Base-by-base conservation (phyloP, 2,329 filamentous ascomycete species). In the Neocatenulostroma microsporum region DNA sequence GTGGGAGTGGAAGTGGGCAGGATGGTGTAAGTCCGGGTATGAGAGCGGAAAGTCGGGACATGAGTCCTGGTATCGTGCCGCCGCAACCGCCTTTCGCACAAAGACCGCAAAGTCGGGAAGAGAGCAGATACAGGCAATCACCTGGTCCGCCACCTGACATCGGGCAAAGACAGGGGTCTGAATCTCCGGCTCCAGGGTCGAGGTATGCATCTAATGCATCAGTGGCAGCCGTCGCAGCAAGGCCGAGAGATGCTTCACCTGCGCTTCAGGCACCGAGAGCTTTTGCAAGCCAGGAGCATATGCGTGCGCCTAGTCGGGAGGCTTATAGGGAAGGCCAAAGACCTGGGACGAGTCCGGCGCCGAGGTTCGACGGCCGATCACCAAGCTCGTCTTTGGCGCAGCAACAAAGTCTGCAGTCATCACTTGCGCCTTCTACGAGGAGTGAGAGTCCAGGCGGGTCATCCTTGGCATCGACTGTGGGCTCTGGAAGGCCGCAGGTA, bases 41-140 rank as follows among this genome's bases (percentile, higher is more conserved):
- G 35, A 23, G 35, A 15, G 27, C 35, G 4, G 27, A 30, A 28
- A 37, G 27, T 32, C 8, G 35, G 8, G 20, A 37, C 40, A 30
- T 32, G 31, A 30, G 34, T 5, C 42, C 46, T 9, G n/a, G n/a
- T n/a, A 45, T 47, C 9, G 40, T 39, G 18, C 49, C 53, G 5
- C 52, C 54, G 12, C 55, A 56, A 30, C 54, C 56, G 17, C 55
- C 54, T 8, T 60, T 59, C 40, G 56, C 51, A 4, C 46, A 53
- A 15, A 40, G 50, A 39, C 45, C 50, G 3, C 51, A 52, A 21
- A 56, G 51, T 41, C 44, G 52, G 27, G 53, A 55, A 15, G 49
- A 44, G 8, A 53, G 50, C 35, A 42, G 54, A 14, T 54, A 54
- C 32, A 39, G 54, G 28, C 42, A 39, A 18, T 53, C 48, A 35